These are phyloP conservation scores for Aspergillus hortae DNA, from an alignment of 2,329 filamentous ascomycete genomes.

Conservation along the genomic window DNA sequence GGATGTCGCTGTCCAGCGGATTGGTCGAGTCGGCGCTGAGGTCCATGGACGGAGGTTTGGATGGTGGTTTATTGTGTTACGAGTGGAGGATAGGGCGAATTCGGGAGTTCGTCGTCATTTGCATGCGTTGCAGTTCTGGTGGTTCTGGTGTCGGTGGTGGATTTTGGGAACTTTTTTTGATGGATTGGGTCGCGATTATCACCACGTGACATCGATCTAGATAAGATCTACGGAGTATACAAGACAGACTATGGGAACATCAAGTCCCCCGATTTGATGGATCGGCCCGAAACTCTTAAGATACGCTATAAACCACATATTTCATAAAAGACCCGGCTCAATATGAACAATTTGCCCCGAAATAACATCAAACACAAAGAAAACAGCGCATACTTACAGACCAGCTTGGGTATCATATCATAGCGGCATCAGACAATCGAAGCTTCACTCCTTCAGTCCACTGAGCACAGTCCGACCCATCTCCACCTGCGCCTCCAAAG, in stretches of 20 bases:
- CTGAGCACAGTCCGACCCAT: conserved; percentile 48
- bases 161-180: conserved; percentile 1
- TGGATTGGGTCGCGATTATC: conserved; percentile 6
- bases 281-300: too few relatives aligned
- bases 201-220: conserved; percentile 6
- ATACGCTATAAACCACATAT: neutral
- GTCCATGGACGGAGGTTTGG: conserved; percentile 11
- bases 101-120: neutral
- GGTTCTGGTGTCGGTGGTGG: neutral
- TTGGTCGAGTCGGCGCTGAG: conserved; percentile 10
- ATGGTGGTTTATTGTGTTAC: too few relatives aligned
- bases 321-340: neutral
- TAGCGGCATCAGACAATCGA: neutral
- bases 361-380: neutral
- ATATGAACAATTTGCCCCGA: neutral
- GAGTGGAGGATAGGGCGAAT: too few relatives aligned
- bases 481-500: conserved; percentile 55
- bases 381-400: neutral
- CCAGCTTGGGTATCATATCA: conserved; percentile 1
- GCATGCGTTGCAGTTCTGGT: neutral
- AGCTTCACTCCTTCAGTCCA: conserved; percentile 27
- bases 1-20: conserved; percentile 24
- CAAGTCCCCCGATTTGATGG: too few relatives aligned
- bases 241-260: too few relatives aligned
- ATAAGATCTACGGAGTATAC: conserved; percentile 4